Evolutionary conservation across 371 early-diverging fungal species (phyloP).

Genomic region (Batrachochytrium dendrobatidis): DNA sequence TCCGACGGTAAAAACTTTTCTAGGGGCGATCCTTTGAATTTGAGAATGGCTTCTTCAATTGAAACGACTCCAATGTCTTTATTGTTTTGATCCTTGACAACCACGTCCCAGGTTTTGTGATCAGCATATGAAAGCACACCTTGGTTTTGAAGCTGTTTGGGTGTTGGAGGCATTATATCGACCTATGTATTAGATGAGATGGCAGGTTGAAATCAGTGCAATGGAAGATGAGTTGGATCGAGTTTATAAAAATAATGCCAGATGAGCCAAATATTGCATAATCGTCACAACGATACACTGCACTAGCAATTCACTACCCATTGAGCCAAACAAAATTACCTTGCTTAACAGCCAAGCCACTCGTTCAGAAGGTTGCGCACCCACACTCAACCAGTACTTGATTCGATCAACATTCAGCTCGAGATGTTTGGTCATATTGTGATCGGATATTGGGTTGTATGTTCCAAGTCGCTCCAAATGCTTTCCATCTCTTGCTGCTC

Average conservation of each 20-base stretch:
- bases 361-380: constrained; percentile 86
- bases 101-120: constrained; percentile 38
- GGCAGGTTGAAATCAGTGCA: background rate
- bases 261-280: too few relatives aligned
- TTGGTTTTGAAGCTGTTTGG: constrained; percentile 30
- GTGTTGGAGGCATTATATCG: constrained; percentile 37
- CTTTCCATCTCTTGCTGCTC: constrained; percentile 76
- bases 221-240: background rate
- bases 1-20: constrained; percentile 17
- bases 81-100: constrained; percentile 21
- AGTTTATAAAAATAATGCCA: too few relatives aligned
- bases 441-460: constrained; percentile 76
- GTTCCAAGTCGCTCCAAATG: constrained; percentile 88
- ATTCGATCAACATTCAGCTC: constrained; percentile 80
- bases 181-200: too few relatives aligned
- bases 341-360: constrained; percentile 84
- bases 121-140: constrained; percentile 33
- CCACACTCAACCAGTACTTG: constrained; percentile 94
- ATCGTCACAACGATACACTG: too few relatives aligned
- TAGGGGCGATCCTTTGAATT: constrained; percentile 5
- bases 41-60: constrained; percentile 17
- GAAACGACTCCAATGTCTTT: constrained; percentile 16
- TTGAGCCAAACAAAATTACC: constrained; percentile 43
- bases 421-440: constrained; percentile 60
- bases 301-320: too few relatives aligned